These are phyloP conservation scores for Saccharomycopsis hybrid DNA, from an alignment of 1,139 yeast genomes.

Conservation along the genomic window DNA sequence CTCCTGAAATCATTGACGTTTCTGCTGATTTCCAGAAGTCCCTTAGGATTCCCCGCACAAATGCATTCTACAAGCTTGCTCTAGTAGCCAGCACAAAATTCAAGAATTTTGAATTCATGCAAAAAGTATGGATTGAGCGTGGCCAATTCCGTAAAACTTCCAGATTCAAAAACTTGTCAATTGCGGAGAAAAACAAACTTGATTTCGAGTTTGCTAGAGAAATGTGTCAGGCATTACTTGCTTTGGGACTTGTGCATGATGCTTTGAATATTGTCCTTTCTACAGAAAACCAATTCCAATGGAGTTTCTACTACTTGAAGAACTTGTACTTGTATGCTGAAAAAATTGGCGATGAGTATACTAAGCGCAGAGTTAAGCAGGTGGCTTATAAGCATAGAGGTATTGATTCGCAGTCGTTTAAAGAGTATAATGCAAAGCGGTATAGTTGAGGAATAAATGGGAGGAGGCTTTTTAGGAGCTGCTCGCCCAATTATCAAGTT, in stretches of 20 bases:
- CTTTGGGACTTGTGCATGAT: constrained; percentile 51
- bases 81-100: constrained; percentile 59
- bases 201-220: constrained; percentile 68
- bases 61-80: constrained; percentile 54
- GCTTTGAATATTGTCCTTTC: constrained; percentile 64
- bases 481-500: too few relatives aligned
- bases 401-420: constrained; percentile 19
- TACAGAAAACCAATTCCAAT: constrained; percentile 60
- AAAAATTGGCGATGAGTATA: constrained; percentile 41
- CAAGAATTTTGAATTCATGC: constrained; percentile 50
- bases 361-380: constrained; percentile 35
- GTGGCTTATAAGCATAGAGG: constrained; percentile 23
- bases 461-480: too few relatives aligned
- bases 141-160: constrained; percentile 60
- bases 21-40: constrained; percentile 17
- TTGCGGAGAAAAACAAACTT: constrained; percentile 36
- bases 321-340: constrained; percentile 42
- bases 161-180: constrained; percentile 37
- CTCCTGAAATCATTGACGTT: constrained; percentile 14
- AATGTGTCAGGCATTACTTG: constrained; percentile 51
- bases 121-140: constrained; percentile 67
- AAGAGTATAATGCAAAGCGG: constrained; percentile 4
- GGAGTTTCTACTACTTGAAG: constrained; percentile 59
- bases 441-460: not conserved
- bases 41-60: constrained; percentile 38